These are phyloP conservation scores for Komagataella populi DNA, from an alignment of 805 yeast genomes.

Conservation along the genomic window DNA sequence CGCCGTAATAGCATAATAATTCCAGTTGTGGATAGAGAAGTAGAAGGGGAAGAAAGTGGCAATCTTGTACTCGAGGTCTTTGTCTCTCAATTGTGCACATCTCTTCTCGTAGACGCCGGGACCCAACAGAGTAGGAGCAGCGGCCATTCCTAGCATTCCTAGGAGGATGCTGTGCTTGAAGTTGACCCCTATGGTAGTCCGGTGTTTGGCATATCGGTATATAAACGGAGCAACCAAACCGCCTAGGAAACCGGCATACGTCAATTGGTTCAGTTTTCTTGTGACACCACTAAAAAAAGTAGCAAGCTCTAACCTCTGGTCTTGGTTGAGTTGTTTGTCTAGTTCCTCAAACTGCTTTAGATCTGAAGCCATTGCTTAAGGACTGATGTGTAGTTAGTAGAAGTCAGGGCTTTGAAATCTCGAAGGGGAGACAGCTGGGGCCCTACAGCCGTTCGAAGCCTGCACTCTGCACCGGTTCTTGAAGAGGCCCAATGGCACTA, in stretches of 20 bases:
- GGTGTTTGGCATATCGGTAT: background rate
- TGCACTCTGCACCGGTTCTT: background rate
- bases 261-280: background rate
- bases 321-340: background rate
- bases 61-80: background rate
- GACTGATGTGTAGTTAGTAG: background rate
- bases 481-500: background rate
- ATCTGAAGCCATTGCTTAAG: background rate
- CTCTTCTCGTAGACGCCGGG: background rate
- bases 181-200: background rate
- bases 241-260: background rate
- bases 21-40: background rate
- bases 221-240: background rate
- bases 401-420: background rate
- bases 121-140: background rate
- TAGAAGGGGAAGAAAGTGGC: background rate
- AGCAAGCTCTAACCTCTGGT: background rate
- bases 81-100: background rate
- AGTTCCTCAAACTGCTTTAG: background rate
- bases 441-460: background rate
- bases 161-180: background rate
- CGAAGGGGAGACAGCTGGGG: background rate
- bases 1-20: background rate
- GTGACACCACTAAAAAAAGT: background rate
- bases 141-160: background rate